These are phyloP conservation scores for Cutaneotrichosporon cavernicola DNA, from an alignment of 1,284 basidiomycete genomes.

Conservation along the genomic window DNA sequence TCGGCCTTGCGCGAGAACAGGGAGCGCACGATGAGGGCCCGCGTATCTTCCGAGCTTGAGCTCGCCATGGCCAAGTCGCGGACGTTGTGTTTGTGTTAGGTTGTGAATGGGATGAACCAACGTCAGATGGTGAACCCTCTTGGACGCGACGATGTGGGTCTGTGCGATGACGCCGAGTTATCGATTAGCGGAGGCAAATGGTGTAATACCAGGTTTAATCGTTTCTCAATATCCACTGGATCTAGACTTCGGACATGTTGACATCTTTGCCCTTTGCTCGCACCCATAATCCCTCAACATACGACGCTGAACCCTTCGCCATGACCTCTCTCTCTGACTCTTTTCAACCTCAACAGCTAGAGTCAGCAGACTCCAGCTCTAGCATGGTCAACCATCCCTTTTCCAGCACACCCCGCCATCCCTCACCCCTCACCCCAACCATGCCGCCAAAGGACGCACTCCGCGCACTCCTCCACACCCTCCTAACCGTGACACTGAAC, in stretches of 20 bases:
- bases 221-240: not conserved
- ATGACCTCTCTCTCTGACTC: not conserved
- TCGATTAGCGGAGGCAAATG: not conserved
- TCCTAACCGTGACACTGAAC: slow-evolving; percentile 10
- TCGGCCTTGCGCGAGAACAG: slow-evolving; percentile 70
- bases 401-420: not conserved
- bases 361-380: not conserved
- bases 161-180: not conserved
- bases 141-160: not conserved
- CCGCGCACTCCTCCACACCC: slow-evolving; percentile 23
- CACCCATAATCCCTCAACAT: not conserved
- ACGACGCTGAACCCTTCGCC: not conserved
- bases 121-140: not conserved
- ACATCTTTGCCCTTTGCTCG: not conserved
- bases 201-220: not conserved
- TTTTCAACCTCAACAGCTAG: not conserved
- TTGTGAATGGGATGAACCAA: slow-evolving; percentile 5
- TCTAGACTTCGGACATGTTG: too few species aligned
- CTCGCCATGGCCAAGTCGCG: not conserved
- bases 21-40: slow-evolving; percentile 71
- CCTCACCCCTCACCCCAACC: not conserved
- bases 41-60: slow-evolving; percentile 10
- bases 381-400: slow-evolving; percentile 5
- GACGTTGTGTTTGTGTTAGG: not conserved
- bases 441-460: slow-evolving; percentile 8